phyloP scores from a whole-genome alignment of 2,329 filamentous ascomycete species.

The Stachybotrys chartarum region DNA sequence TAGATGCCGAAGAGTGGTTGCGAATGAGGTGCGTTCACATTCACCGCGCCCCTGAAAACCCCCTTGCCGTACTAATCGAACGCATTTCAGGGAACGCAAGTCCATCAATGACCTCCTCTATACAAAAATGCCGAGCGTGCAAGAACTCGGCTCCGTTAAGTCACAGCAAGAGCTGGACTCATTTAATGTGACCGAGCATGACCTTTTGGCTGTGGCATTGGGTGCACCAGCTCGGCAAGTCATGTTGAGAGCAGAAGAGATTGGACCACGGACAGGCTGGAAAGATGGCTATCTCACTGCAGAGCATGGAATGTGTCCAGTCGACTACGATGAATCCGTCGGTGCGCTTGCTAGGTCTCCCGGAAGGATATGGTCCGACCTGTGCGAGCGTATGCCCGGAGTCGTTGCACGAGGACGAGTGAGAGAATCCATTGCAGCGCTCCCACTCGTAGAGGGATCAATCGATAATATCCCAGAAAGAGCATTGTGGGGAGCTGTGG shows the following conservation, averaged over 20 bases:
- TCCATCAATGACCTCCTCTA: conserved; percentile 42
- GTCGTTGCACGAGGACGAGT: conserved; percentile 43
- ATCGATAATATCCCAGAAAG: conserved; percentile 41
- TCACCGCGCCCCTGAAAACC: too few relatives aligned
- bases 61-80: not conserved
- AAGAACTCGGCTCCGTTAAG: conserved; percentile 29
- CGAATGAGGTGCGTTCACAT: conserved; percentile 21
- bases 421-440: conserved; percentile 37
- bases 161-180: conserved; percentile 34
- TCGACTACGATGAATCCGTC: conserved; percentile 41
- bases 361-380: conserved; percentile 46
- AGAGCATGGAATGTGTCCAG: conserved; percentile 44
- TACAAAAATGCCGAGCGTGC: conserved; percentile 30
- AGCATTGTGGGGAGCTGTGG: conserved; percentile 45
- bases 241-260: conserved; percentile 43
- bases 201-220: conserved; percentile 43
- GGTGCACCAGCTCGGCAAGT: conserved; percentile 48
- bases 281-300: conserved; percentile 44
- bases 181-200: conserved; percentile 38
- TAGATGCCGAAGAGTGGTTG: conserved; percentile 38
- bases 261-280: conserved; percentile 44
- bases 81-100: conserved; percentile 27
- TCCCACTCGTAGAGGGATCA: conserved; percentile 41
- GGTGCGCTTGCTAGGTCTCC: conserved; percentile 39
- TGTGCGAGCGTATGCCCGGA: conserved; percentile 46